Conservation (phyloP, 2,329 filamentous ascomycete species). For the Monilinia vaccinii-corymbosi region DNA sequence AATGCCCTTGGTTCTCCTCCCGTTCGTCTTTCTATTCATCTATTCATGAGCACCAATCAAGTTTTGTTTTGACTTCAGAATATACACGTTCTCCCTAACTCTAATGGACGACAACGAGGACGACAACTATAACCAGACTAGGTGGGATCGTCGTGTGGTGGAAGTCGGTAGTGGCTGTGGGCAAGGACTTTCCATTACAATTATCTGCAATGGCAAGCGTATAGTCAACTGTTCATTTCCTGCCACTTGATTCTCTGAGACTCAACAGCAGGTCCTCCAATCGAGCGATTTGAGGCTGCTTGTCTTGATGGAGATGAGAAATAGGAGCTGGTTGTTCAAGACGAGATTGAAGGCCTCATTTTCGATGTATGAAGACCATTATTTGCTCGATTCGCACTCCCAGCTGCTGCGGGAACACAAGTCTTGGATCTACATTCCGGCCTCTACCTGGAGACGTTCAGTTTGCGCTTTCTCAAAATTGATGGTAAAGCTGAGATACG, state of each 20-base stretch:
- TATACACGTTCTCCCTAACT: not conserved
- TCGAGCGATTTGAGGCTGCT: not conserved
- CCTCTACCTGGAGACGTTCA: not conserved
- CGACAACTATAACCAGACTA: too few relatives aligned
- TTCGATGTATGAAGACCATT: not conserved
- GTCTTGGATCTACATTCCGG: not conserved
- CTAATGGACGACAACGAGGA: not conserved
- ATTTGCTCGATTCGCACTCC: not conserved
- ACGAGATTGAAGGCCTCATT: not conserved
- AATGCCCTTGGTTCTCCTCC: not conserved
- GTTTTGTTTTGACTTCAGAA: not conserved
- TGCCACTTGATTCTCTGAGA: too few relatives aligned
- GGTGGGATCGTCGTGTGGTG: not conserved
- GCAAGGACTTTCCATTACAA: not conserved
- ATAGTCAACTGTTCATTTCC: not conserved
- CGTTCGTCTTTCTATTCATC: not conserved
- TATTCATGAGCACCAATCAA: not conserved
- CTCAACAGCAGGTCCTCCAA: not conserved
- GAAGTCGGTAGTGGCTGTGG: not conserved
- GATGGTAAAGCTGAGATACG: not conserved
- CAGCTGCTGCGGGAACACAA: not conserved
- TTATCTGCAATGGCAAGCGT: not conserved
- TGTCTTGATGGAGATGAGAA: not conserved
- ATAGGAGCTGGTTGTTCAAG: not conserved
- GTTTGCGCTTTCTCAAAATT: not conserved